Conservation (phyloP, 2,329 filamentous ascomycete species). For the Coleophoma eucalyptorum region DNA sequence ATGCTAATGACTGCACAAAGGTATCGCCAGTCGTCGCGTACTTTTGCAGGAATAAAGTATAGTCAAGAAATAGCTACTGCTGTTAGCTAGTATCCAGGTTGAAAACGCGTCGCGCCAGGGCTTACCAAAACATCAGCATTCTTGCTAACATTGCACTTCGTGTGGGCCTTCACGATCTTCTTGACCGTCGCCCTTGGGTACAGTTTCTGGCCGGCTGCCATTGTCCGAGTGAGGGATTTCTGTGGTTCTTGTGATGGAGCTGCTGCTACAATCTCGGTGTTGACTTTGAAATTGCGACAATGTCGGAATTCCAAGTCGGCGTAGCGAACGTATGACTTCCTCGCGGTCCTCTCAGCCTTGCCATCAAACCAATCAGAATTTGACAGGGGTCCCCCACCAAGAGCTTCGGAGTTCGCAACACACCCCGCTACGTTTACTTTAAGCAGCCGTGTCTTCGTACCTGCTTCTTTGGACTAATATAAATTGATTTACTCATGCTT, state of each 20-base stretch:
- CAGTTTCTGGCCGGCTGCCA: constrained; percentile 57
- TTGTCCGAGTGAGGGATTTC: not conserved
- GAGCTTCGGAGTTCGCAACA: too few relatives aligned
- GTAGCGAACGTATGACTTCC: too few relatives aligned
- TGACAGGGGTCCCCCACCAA: too few relatives aligned
- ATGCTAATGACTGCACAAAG: not conserved
- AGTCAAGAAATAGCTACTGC: constrained; percentile 77
- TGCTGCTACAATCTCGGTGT: not conserved
- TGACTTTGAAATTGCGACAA: not conserved
- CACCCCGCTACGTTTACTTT: too few relatives aligned
- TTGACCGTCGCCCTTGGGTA: constrained; percentile 84
- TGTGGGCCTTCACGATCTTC: constrained; percentile 87
- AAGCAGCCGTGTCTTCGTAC: too few relatives aligned
- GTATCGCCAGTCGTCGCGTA: constrained; percentile 23
- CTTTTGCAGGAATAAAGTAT: constrained; percentile 74
- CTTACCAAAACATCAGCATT: constrained; percentile 81
- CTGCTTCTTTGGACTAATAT: too few relatives aligned
- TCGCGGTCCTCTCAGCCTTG: too few relatives aligned
- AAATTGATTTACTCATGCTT: too few relatives aligned
- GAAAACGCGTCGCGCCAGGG: constrained; percentile 15
- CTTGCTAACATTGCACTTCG: constrained; percentile 74
- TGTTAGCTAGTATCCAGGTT: constrained; percentile 5
- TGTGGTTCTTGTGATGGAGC: not conserved
- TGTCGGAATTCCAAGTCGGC: too few relatives aligned
- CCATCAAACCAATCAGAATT: too few relatives aligned